Conservation (phyloP, 2,329 filamentous ascomycete species). For the Alternaria hordeiaustralica region DNA sequence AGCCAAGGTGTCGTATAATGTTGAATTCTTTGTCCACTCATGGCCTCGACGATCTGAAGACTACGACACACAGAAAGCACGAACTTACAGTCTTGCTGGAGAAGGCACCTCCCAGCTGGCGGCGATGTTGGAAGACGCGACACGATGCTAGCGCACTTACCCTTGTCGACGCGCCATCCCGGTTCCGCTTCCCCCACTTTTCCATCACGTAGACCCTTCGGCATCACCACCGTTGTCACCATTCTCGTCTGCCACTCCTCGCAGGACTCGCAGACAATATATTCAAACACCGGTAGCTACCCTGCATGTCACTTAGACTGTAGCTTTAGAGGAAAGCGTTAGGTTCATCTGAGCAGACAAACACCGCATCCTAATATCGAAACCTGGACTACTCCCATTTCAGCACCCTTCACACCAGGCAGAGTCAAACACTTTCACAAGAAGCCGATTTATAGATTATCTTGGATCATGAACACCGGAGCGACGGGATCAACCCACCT, state of each 20-base stretch:
- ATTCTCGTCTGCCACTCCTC: not conserved
- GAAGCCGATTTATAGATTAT: not conserved
- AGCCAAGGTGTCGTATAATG: accelerated
- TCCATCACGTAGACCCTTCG: not conserved
- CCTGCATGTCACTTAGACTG: not conserved
- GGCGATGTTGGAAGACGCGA: not conserved
- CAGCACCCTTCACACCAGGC: not conserved
- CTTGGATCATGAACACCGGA: not conserved
- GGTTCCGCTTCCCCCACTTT: not conserved
- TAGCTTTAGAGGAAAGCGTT: not conserved
- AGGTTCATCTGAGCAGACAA: not conserved
- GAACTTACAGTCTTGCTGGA: no score
- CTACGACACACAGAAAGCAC: no score
- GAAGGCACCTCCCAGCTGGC: not conserved
- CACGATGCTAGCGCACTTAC: not conserved
- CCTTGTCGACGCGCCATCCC: not conserved
- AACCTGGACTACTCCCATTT: not conserved
- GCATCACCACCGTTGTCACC: not conserved
- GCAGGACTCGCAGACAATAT: not conserved
- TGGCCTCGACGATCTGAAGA: not conserved
- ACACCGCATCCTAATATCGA: not conserved
- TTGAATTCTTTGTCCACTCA: accelerated
- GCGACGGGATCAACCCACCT: not conserved
- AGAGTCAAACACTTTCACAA: not conserved
- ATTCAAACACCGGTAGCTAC: not conserved